Evolutionary conservation across 1,284 basidiomycete species (phyloP).

Genomic region (Moesziomyces sp.): DNA sequence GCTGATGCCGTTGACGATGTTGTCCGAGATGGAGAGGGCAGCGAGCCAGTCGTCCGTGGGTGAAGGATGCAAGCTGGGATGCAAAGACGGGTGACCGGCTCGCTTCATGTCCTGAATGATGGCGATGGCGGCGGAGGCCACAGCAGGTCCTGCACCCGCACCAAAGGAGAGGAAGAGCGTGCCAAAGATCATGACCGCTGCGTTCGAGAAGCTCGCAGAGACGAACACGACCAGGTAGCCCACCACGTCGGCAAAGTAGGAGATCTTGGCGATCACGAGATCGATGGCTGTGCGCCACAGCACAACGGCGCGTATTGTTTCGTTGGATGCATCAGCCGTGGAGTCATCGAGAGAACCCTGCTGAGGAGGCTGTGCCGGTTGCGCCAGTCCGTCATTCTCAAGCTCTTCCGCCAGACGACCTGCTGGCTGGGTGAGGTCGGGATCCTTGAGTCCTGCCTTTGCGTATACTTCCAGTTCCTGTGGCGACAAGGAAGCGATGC

Average conservation of each 20-base stretch:
- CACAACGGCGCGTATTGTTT: slow-evolving; percentile 22
- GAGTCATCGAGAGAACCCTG: background rate
- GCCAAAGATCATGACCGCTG: slow-evolving; percentile 31
- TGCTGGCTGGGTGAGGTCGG: slow-evolving; percentile 15
- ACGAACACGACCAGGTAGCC: slow-evolving; percentile 44
- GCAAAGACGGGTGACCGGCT: slow-evolving; percentile 25
- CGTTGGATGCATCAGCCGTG: background rate
- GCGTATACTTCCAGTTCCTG: slow-evolving; percentile 27
- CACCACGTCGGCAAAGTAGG: slow-evolving; percentile 38
- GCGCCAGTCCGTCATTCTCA: slow-evolving; percentile 3
- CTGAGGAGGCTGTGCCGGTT: background rate
- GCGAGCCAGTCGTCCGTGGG: slow-evolving; percentile 47
- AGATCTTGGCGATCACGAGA: slow-evolving; percentile 28
- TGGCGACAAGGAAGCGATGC: slow-evolving; percentile 18
- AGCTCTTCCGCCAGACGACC: slow-evolving; percentile 4
- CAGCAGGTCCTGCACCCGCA: slow-evolving; percentile 38
- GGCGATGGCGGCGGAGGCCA: slow-evolving; percentile 42
- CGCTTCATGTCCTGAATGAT: slow-evolving; percentile 38
- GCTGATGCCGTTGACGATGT: slow-evolving; percentile 38
- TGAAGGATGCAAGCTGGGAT: slow-evolving; percentile 24
- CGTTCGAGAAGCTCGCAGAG: slow-evolving; percentile 36
- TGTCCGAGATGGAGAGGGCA: slow-evolving; percentile 38
- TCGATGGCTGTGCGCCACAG: slow-evolving; percentile 37
- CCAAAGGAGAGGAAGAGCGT: slow-evolving; percentile 42
- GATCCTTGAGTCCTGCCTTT: slow-evolving; percentile 40